A percentile compares a stretch with the other conserved stretches of the same genome.
These are phyloP conservation scores for Aleurites moluccanus DNA, from an alignment of 441 rosid genomes.

Conservation along the genomic window DNA sequence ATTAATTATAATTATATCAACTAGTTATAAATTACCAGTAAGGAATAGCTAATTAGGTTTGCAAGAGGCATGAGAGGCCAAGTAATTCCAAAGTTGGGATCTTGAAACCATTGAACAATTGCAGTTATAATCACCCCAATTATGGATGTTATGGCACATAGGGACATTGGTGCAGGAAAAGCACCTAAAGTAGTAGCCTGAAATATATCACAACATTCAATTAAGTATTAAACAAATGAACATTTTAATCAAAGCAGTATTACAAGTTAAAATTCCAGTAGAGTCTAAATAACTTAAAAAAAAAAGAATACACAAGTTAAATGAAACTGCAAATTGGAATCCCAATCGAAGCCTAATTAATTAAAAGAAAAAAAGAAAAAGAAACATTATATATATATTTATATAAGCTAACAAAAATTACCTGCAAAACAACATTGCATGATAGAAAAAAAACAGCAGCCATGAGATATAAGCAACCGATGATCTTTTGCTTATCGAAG, in stretches of 20 bases:
- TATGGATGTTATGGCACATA: conserved; percentile 73
- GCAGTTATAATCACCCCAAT: conserved; percentile 65
- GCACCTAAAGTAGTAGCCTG: conserved; percentile 70
- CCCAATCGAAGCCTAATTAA: too few species aligned
- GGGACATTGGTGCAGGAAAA: conserved; percentile 86
- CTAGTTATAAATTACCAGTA: conserved; percentile 47
- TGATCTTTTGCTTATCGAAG: conserved; percentile 54
- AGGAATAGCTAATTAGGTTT: conserved; percentile 45
- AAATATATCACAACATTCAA: background rate
- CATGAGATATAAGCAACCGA: conserved; percentile 69
- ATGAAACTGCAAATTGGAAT: too few species aligned
- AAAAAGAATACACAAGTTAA: too few species aligned
- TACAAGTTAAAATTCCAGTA: background rate
- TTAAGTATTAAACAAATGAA: background rate
- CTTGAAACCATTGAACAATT: conserved; percentile 43
- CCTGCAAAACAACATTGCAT: conserved; percentile 68
- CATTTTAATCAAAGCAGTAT: background rate
- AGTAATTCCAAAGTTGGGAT: conserved; percentile 30
- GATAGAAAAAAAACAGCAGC: conserved; percentile 60
- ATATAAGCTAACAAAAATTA: background rate
- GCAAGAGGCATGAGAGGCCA: conserved; percentile 41
- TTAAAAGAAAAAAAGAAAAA: too few species aligned
- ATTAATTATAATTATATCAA: too few species aligned
- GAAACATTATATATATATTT: too few species aligned
- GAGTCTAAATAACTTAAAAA: too few species aligned